phyloP scores from a whole-genome alignment of 306 rosid genomes.

The Corylus avellana region DNA sequence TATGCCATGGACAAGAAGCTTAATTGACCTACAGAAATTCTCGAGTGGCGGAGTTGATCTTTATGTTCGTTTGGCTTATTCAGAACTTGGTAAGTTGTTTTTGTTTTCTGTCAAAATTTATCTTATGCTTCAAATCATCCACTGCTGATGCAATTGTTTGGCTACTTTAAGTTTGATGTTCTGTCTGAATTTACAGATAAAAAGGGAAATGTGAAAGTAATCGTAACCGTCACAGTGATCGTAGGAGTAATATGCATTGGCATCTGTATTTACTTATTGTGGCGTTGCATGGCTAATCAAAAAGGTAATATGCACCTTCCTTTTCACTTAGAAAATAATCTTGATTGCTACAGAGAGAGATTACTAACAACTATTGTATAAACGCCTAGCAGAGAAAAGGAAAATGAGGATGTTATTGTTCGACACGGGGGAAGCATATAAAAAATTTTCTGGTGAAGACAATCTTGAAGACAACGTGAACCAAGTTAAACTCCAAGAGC shows the following conservation, averaged over 20 bases:
- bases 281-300: not conserved
- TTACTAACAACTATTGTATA: not conserved
- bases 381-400: not conserved
- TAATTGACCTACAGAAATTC: slow-evolving; percentile 18
- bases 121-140: no score
- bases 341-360: not conserved
- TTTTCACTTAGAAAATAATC: slow-evolving; percentile 4
- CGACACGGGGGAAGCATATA: not conserved
- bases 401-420: not conserved
- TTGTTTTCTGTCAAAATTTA: not conserved
- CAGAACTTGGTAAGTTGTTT: slow-evolving; percentile 23
- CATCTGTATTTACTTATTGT: not conserved
- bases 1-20: slow-evolving; percentile 23
- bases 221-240: not conserved
- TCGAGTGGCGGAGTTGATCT: slow-evolving; percentile 28
- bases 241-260: not conserved
- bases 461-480: not conserved
- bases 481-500: not conserved
- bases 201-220: not conserved
- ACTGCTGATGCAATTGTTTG: not conserved
- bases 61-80: slow-evolving; percentile 5
- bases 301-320: not conserved
- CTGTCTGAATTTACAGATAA: not conserved
- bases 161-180: not conserved
- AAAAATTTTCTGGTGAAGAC: not conserved